A percentile compares a stretch with the other conserved stretches of the same genome.
Conservation (phyloP, 2,329 filamentous ascomycete species). For the Onygenales sp. region DNA sequence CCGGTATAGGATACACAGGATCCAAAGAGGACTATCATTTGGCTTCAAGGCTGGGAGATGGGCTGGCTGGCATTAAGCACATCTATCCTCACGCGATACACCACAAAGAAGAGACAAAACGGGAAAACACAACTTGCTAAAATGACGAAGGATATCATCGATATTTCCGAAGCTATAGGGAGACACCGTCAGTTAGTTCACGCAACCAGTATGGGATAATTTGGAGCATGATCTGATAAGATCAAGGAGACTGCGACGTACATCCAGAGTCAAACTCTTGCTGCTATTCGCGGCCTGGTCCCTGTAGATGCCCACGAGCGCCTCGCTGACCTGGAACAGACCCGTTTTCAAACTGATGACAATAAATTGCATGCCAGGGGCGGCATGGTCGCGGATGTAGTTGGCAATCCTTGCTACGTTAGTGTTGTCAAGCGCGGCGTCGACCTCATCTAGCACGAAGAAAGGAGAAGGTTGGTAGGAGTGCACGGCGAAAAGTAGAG, state of each 20-base stretch:
- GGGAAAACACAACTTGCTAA: background rate
- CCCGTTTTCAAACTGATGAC: slow-evolving; percentile 95
- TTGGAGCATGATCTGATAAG: background rate
- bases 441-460: slow-evolving; percentile 96
- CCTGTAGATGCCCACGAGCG: slow-evolving; percentile 86
- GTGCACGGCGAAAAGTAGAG: slow-evolving; percentile 94
- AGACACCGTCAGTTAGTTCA: background rate
- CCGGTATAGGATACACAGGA: no score
- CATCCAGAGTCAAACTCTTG: slow-evolving; percentile 85
- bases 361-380: slow-evolving; percentile 97
- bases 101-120: background rate
- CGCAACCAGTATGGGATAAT: background rate
- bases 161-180: slow-evolving; percentile 14
- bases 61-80: background rate
- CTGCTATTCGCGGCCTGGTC: slow-evolving; percentile 92
- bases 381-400: slow-evolving; percentile 88
- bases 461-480: slow-evolving; percentile 92
- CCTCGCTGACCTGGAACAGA: slow-evolving; percentile 93
- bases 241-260: slow-evolving; percentile 45
- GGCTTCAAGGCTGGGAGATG: no score
- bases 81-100: background rate
- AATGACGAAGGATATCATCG: slow-evolving; percentile 2
- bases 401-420: slow-evolving; percentile 95
- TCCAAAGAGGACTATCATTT: no score
- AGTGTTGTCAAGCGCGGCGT: slow-evolving; percentile 94